Conservation (phyloP, 1,139 yeast species). For the Hansenula anomala region DNA sequence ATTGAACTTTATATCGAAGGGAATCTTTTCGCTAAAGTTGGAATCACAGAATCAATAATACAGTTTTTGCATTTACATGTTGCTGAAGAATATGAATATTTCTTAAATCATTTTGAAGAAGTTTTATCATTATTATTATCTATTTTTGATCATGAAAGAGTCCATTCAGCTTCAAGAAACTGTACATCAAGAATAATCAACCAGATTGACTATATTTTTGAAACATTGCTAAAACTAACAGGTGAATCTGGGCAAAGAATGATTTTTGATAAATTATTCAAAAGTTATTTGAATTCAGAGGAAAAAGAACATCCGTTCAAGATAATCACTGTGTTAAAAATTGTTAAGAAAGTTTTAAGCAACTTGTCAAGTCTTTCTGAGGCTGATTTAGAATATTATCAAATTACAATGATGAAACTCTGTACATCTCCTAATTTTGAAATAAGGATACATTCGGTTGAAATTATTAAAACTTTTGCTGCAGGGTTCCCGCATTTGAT, state of each 20-base stretch:
- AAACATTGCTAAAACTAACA: conserved; percentile 5
- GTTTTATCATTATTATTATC: conserved; percentile 18
- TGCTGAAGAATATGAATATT: conserved; percentile 21
- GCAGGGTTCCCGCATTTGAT: conserved; percentile 25
- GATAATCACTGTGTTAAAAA: conserved; percentile 21
- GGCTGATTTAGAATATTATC: conserved; percentile 25
- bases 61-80: conserved; percentile 26
- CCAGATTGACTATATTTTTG: conserved; percentile 9
- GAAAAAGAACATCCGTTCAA: conserved; percentile 15
- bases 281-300: conserved; percentile 3
- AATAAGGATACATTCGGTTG: conserved; percentile 32
- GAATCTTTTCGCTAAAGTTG: conserved; percentile 23
- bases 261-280: conserved; percentile 14
- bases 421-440: conserved; percentile 29
- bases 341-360: conserved; percentile 18
- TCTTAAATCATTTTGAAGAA: conserved; percentile 23
- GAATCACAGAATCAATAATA: conserved; percentile 29
- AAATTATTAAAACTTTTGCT: conserved; percentile 31
- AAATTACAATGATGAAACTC: conserved; percentile 26
- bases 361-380: conserved; percentile 25
- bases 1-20: conserved; percentile 24
- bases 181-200: conserved; percentile 10
- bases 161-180: conserved; percentile 11
- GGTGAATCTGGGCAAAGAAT: conserved; percentile 16
- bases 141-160: conserved; percentile 17